A percentile compares a stretch with the other conserved stretches of the same genome.
Conservation (phyloP, 257 asterid species). For the Nicotiana paniculata region DNA sequence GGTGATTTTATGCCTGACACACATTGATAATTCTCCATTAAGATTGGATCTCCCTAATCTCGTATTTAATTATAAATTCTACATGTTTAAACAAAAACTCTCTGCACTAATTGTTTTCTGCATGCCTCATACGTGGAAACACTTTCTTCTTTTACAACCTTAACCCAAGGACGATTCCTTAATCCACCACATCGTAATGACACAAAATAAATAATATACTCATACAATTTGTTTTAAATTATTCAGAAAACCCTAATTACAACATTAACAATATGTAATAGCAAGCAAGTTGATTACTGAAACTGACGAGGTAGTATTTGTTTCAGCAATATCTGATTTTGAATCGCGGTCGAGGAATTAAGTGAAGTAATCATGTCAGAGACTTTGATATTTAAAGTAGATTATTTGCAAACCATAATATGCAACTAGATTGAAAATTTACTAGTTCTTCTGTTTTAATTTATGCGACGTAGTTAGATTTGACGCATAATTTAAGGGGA, state of each 20-base stretch:
- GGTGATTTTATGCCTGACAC: not conserved
- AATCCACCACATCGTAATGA: not conserved
- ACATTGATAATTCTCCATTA: not conserved
- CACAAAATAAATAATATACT: not conserved
- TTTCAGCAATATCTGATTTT: not conserved
- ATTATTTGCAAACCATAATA: no score
- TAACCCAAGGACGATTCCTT: not conserved
- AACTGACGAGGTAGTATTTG: not conserved
- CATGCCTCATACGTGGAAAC: constrained; percentile 11
- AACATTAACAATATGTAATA: no score
- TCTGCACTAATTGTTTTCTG: not conserved
- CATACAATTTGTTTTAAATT: not conserved
- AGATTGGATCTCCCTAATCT: constrained; percentile 1
- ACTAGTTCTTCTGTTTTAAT: not conserved
- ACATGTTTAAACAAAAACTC: not conserved
- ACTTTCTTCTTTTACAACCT: not conserved
- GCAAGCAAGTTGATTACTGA: not conserved
- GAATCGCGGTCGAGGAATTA: not conserved
- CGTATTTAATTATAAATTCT: not conserved
- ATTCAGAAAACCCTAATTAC: not conserved
- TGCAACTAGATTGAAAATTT: not conserved
- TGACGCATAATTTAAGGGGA: no score
- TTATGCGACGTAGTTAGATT: no score
- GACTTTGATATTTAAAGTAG: not conserved
- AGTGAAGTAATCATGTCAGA: not conserved